Evolutionary conservation across 2,329 filamentous ascomycete genomes (phyloP).

Genomic region (Juglanconis sp.): DNA sequence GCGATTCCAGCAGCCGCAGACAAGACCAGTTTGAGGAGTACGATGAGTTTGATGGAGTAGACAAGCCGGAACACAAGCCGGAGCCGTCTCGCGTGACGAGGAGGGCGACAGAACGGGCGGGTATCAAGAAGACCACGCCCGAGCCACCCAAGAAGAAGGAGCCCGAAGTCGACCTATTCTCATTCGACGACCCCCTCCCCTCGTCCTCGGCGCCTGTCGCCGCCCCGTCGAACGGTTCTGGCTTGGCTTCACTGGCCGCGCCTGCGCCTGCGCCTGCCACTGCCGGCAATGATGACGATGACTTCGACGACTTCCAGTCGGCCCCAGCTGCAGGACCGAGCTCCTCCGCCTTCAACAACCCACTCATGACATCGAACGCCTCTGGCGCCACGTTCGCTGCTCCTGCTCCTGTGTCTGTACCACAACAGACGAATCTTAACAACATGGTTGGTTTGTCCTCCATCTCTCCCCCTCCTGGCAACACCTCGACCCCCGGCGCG

Average conservation of each 20-base stretch:
- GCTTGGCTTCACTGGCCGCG: slow-evolving; percentile 44
- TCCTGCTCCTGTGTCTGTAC: slow-evolving; percentile 80
- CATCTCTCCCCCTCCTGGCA: slow-evolving; percentile 68
- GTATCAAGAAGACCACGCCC: slow-evolving; percentile 55
- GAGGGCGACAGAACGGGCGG: slow-evolving; percentile 32
- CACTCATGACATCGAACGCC: slow-evolving; percentile 50
- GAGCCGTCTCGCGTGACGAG: slow-evolving; percentile 40
- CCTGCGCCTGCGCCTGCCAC: slow-evolving; percentile 30
- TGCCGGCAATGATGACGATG: slow-evolving; percentile 71
- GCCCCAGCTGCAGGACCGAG: slow-evolving; percentile 58
- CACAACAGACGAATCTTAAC: slow-evolving; percentile 75
- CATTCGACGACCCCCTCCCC: slow-evolving; percentile 75
- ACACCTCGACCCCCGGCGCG: slow-evolving; percentile 50
- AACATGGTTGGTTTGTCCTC: slow-evolving; percentile 78
- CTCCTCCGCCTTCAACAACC: slow-evolving; percentile 36
- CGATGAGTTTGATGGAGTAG: slow-evolving; percentile 86
- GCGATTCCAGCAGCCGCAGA: slow-evolving; percentile 57
- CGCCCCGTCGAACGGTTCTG: slow-evolving; percentile 44
- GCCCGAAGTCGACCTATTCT: slow-evolving; percentile 89
- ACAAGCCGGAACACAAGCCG: slow-evolving; percentile 40
- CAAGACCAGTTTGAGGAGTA: slow-evolving; percentile 89
- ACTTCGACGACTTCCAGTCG: slow-evolving; percentile 97
- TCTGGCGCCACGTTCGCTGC: slow-evolving; percentile 69
- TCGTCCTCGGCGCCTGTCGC: slow-evolving; percentile 43
- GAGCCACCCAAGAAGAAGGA: slow-evolving; percentile 72